Conservation (phyloP, 192 early-diverging fungal genomes). For the Pilaira anomala region DNA sequence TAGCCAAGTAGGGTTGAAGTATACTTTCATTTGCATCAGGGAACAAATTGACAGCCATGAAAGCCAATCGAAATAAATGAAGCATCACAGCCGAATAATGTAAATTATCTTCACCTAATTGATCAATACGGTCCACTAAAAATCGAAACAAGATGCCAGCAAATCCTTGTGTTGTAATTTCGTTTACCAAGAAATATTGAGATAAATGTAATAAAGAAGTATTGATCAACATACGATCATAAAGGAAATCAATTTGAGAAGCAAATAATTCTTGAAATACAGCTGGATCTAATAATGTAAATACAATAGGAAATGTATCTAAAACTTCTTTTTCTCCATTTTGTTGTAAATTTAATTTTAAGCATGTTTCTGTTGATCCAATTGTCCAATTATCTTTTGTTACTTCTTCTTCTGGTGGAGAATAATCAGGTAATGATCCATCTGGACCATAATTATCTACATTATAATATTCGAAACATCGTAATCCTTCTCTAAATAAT, state of each 20-base stretch:
- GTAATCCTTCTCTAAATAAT: slow-evolving; percentile 72
- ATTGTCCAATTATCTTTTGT: slow-evolving; percentile 11
- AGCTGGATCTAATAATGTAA: slow-evolving; percentile 78
- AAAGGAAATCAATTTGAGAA: slow-evolving; percentile 81
- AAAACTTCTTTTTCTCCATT: slow-evolving; percentile 92
- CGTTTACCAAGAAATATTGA: slow-evolving; percentile 82
- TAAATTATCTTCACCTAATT: slow-evolving; percentile 64
- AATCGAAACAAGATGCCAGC: slow-evolving; percentile 73
- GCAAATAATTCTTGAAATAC: slow-evolving; percentile 94
- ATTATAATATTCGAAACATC: slow-evolving; percentile 81
- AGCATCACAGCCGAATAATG: slow-evolving; percentile 73
- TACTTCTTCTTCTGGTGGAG: slow-evolving; percentile 19
- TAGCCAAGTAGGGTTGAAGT: slow-evolving; percentile 85
- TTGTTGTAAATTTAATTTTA: slow-evolving; percentile 58
- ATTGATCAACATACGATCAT: slow-evolving; percentile 80
- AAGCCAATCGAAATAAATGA: slow-evolving; percentile 89
- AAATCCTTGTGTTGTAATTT: slow-evolving; percentile 73
- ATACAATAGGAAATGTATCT: slow-evolving; percentile 85
- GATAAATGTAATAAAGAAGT: slow-evolving; percentile 76
- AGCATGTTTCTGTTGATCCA: slow-evolving; percentile 26
- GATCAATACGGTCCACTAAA: slow-evolving; percentile 74
- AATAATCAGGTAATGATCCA: slow-evolving; percentile 20
- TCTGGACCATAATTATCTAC: slow-evolving; percentile 60
- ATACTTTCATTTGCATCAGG: slow-evolving; percentile 90
- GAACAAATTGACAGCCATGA: slow-evolving; percentile 89